Base-by-base conservation (phyloP, 179 eudicot species). In the Heliamphora pulchella region DNA sequence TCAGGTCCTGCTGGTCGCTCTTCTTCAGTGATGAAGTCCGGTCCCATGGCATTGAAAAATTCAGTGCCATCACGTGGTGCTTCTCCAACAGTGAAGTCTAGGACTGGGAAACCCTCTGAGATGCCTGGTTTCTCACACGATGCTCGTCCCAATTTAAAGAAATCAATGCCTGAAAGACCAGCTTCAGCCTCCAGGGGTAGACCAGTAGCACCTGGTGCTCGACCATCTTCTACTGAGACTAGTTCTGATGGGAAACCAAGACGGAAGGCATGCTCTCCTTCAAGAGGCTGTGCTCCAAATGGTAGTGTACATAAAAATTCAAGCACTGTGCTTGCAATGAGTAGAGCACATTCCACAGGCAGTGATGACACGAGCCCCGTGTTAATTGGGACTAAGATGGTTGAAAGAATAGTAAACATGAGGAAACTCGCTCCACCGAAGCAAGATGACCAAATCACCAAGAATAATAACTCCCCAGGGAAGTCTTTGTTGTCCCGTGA, bases 371-470 rank as follows among this genome's bases (percentile, higher is more conserved):
- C 91, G 43, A 94, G 90, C 82, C 98, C 98, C 39, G 95, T 89
- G 18, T 85, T 91, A 54, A 88, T 91, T 74, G 98, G 98, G 31
- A 89, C 92, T 77, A 88, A 93, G 86, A 94, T 94, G 98, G 98
- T 94, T 78, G 97, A 94, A 82, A 85, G 98, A 84, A 97, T 94
- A 44, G 92, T 95, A 75, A 92, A 93, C 84, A 93, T 93, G 97
- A 85, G 98, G 87, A 95, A 90, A 83, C 81, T 95, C 74, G 98
- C 93, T 78, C 98, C 97, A 8, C 97, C 98, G 8, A 91, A 90
- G 62, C 91, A 89, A 78, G 91, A 89, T 69, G 88, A 87, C n/a
- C 83, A 82, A 76, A 6, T 71, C 20, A 58, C 80, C 51, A 79
- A 86, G 43, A 86, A 83, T 50, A 79, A 66, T 68, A 85, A 76